A percentile compares a stretch with the other conserved stretches of the same genome.
Evolutionary conservation across 2,329 filamentous ascomycete genomes (phyloP).

Genomic region (Arthrobotrys pseudoclavata): DNA sequence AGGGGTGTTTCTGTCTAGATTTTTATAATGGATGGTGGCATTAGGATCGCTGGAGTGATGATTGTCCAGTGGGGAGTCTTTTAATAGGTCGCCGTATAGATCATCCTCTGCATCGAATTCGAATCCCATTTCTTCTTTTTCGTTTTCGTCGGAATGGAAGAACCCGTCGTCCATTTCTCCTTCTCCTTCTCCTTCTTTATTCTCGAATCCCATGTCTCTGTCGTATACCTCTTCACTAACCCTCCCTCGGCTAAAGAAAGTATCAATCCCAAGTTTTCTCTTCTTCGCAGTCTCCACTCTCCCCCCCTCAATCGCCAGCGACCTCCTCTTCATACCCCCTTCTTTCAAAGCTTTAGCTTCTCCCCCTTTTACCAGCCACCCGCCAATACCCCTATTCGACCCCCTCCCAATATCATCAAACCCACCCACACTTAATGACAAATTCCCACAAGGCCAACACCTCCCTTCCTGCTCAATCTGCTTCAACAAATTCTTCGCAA

Average conservation of each 20-base stretch:
- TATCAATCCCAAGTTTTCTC: slow-evolving; percentile 65
- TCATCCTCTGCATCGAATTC: slow-evolving; percentile 14
- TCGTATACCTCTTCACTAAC: neutral
- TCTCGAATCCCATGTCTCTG: neutral
- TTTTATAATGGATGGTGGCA: neutral
- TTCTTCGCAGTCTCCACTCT: slow-evolving; percentile 64
- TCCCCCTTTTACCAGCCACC: slow-evolving; percentile 77
- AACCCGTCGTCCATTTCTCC: slow-evolving; percentile 44
- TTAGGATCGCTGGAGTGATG: neutral
- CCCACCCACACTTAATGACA: slow-evolving; percentile 88
- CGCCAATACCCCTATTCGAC: slow-evolving; percentile 86
- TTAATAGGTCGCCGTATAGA: slow-evolving; percentile 35
- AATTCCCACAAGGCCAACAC: slow-evolving; percentile 91
- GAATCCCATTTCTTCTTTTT: slow-evolving; percentile 46
- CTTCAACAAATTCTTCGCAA: slow-evolving; percentile 80
- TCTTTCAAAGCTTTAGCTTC: slow-evolving; percentile 71
- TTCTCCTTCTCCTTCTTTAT: slow-evolving; percentile 60
- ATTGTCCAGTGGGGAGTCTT: slow-evolving; percentile 14
- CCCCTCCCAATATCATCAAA: slow-evolving; percentile 86
- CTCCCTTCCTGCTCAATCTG: slow-evolving; percentile 78
- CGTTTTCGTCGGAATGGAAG: slow-evolving; percentile 44
- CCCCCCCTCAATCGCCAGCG: slow-evolving; percentile 60
- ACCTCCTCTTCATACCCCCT: slow-evolving; percentile 43
- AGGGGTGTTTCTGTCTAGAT: slow-evolving; percentile 16
- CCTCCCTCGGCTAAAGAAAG: slow-evolving; percentile 60